These are phyloP conservation scores for Rhodocollybia butyracea DNA, from an alignment of 768 basidiomycete genomes.

Conservation along the genomic window DNA sequence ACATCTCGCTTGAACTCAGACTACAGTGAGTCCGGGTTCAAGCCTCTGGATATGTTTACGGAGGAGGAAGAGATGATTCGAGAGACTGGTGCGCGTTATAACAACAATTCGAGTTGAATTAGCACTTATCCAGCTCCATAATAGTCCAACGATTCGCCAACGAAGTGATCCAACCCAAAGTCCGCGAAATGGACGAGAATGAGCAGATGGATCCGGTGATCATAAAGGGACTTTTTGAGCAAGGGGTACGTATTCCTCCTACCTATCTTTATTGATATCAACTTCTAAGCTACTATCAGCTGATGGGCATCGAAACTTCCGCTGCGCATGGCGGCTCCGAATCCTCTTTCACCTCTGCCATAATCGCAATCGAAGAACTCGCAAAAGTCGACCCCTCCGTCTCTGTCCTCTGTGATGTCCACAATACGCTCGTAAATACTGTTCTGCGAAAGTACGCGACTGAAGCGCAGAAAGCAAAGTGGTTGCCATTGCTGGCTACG, in stretches of 20 bases:
- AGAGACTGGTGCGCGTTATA: conserved; percentile 66
- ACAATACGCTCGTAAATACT: conserved; percentile 98
- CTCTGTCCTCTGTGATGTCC: conserved; percentile 95
- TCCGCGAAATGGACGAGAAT: conserved; percentile 97
- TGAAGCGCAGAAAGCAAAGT: conserved; percentile 82
- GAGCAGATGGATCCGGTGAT: conserved; percentile 89
- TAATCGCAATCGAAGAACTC: conserved; percentile 96
- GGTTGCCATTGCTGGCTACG: conserved; percentile 79
- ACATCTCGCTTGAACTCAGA: not conserved
- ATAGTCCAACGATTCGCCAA: conserved; percentile 84
- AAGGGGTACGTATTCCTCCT: conserved; percentile 63
- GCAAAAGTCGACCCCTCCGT: conserved; percentile 96
- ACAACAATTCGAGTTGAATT: not conserved
- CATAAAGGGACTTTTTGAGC: conserved; percentile 88
- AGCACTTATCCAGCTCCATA: conserved; percentile 2
- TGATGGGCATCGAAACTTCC: conserved; percentile 97
- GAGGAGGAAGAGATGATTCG: conserved; percentile 95
- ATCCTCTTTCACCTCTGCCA: conserved; percentile 90
- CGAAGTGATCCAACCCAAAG: conserved; percentile 88
- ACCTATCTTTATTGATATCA: not conserved
- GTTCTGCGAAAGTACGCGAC: conserved; percentile 85
- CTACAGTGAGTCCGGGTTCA: too few species aligned
- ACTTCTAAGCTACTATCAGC: conserved; percentile 37
- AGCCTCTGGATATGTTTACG: conserved; percentile 79
- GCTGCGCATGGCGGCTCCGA: conserved; percentile 84